Evolutionary conservation across 306 rosid genomes (phyloP), one percentile per base, ranked within the genome.

Genomic region (Phaseolus lunatus): DNA sequence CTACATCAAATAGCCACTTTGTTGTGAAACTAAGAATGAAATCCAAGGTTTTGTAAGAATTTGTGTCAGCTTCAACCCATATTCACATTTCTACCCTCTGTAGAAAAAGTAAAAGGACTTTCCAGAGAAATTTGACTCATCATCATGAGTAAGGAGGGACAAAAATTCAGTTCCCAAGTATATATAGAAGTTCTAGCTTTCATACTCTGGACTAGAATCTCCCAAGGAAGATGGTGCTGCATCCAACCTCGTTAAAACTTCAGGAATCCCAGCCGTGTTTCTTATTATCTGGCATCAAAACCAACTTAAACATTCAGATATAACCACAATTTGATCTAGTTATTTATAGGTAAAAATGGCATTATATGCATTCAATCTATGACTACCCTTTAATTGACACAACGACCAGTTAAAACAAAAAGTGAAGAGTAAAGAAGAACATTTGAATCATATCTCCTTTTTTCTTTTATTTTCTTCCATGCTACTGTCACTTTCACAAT

Each of bases 221-320:
- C 84, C 89, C 75, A 88, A 62, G 52, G 90, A 65, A 58, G 93
- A 72, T 35, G 89, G 80, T 10, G 91, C 67, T 53, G 84, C 67
- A 75, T 88, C 96, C 80, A 87, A 70, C 90, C 96, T 86, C n/a
- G 98, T 91, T 61, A 96, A 86, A 74, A 96, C 97, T 89, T 96
- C 97, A 39, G 99, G 98, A 73, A 89, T 74, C 74, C 99, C 98
- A 66, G 91, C 79, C 5, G 96, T 85, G 84, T 91, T 86, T 87
- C 99, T 91, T 73, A 86, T 84, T 79, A 96, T 87, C 99, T 96
- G 88, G 88, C 76, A 73, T 82, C 57, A 86, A 72, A 80, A 72
- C 47, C 84, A 81, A 71, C 47, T 78, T 66, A 81, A 72, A 27
- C 75, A 78, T 63, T 70, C 58, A 86, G 50, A 35, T 26, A 56